Evolutionary conservation across 768 basidiomycete genomes (phyloP).

Genomic region (Cyclocybe aegerita): DNA sequence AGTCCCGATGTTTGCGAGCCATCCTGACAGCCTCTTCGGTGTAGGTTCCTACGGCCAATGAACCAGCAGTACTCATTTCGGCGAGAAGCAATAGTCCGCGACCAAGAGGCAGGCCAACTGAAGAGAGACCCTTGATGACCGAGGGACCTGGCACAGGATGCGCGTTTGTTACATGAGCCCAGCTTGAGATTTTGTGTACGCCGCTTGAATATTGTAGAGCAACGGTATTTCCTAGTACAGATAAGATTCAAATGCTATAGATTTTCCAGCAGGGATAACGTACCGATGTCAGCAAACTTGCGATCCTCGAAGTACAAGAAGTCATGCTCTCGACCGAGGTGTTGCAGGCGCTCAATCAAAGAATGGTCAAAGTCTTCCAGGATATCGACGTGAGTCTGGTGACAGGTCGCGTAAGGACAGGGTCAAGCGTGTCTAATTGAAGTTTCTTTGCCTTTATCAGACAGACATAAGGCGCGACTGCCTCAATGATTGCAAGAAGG

Average conservation of each 20-base stretch:
- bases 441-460: slow-evolving; percentile 77
- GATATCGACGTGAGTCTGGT: slow-evolving; percentile 90
- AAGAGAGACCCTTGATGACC: slow-evolving; percentile 85
- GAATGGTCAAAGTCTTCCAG: slow-evolving; percentile 84
- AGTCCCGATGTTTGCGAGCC: slow-evolving; percentile 78
- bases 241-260: neutral
- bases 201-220: slow-evolving; percentile 92
- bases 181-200: slow-evolving; percentile 88
- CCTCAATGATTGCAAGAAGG: slow-evolving; percentile 83
- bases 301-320: slow-evolving; percentile 98
- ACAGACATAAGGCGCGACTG: slow-evolving; percentile 88
- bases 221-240: slow-evolving; percentile 89
- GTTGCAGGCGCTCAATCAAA: slow-evolving; percentile 66
- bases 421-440: too few species aligned
- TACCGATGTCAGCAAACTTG: slow-evolving; percentile 98
- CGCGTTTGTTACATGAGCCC: slow-evolving; percentile 97
- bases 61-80: slow-evolving; percentile 93
- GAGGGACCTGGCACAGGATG: slow-evolving; percentile 97
- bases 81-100: slow-evolving; percentile 90
- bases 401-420: slow-evolving; percentile 15
- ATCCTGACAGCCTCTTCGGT: slow-evolving; percentile 83
- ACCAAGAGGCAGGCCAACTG: slow-evolving; percentile 80
- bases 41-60: slow-evolving; percentile 81
- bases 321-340: slow-evolving; percentile 77
- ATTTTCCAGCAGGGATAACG: slow-evolving; percentile 14